Evolutionary conservation across 2,329 filamentous ascomycete species (phyloP).

Genomic region (Aureobasidium uvarum): DNA sequence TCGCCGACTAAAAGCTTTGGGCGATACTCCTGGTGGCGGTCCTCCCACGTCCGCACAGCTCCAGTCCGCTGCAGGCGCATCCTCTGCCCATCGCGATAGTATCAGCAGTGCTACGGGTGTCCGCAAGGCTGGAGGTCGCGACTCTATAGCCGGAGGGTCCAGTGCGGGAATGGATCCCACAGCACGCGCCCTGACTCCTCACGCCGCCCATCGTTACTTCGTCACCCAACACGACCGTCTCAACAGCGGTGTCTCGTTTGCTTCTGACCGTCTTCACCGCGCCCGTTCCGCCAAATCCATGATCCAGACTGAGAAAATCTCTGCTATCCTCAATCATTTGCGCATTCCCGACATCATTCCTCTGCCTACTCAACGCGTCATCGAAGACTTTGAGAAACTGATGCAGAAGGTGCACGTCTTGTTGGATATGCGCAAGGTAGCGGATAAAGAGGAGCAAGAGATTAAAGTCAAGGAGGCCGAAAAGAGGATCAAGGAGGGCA

Average conservation of each 20-base stretch:
- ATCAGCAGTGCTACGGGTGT: constrained; percentile 35
- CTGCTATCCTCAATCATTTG: constrained; percentile 67
- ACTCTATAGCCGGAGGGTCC: constrained; percentile 44
- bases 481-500: constrained; percentile 29
- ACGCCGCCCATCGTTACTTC: constrained; percentile 77
- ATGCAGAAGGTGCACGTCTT: constrained; percentile 66
- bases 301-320: constrained; percentile 72
- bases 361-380: constrained; percentile 72
- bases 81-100: constrained; percentile 46
- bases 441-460: constrained; percentile 73
- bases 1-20: constrained; percentile 46
- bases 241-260: constrained; percentile 82
- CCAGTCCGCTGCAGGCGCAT: constrained; percentile 30
- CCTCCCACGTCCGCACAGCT: constrained; percentile 31
- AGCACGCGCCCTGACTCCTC: constrained; percentile 64
- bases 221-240: constrained; percentile 74
- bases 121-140: constrained; percentile 41
- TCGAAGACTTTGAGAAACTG: constrained; percentile 68
- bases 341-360: constrained; percentile 67
- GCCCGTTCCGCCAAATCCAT: constrained; percentile 74
- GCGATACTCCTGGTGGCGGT: constrained; percentile 29
- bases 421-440: constrained; percentile 70
- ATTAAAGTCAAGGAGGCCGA: constrained; percentile 55
- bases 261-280: constrained; percentile 77
- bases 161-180: constrained; percentile 31